Base-by-base conservation (phyloP, 2,329 filamentous ascomycete genomes). In the Penicillium sclerotiorum region DNA sequence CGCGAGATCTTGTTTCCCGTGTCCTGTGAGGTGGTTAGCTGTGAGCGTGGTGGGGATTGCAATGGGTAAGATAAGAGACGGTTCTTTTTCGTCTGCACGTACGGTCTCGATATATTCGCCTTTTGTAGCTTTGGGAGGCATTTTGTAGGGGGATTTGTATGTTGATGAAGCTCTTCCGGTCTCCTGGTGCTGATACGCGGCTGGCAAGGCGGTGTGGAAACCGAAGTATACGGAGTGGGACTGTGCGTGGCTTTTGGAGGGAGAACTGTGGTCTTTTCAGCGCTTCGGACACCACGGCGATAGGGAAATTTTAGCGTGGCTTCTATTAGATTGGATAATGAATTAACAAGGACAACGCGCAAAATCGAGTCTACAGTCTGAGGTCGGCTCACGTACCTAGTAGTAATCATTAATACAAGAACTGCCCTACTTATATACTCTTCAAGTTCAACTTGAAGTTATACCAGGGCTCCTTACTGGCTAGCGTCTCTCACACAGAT, bases 1-100 rank as follows among this genome's bases (percentile, higher is more conserved):
- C 94, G 90, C 32, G 92, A 93, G 64, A 99, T 94, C 77, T 97
- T 97, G 82, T 99, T 99, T 60, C 94, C 94, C 2, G 92, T 96
- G 75, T 97, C 93, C 92, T 95, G 60, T n/a, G 35, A 42, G 8
- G 8, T 28, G 25, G 47, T 55, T 43, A 49, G 43, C 36, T 43
- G 13, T n/a, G n/a, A n/a, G n/a, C n/a, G n/a, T n/a, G n/a, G n/a
- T 32, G 13, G n/a, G 12, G 1, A 2, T n/a, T n/a, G 23, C 33
- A 39, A 17, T 46, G 36, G 50, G 37, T 37, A 28, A 12, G 28
- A 33, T 37, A 36, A 36, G 41, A 37, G 36, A 39, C 23, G 4
- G 27, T 5, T 32, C 4, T 32, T n/a, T n/a, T n/a, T n/a, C n/a
- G n/a, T n/a, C n/a, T n/a, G n/a, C 7, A 55, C 81, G 64, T 80